phyloP scores from a whole-genome alignment of 495 filamentous ascomycete genomes.

The Cercophora newfieldiana region DNA sequence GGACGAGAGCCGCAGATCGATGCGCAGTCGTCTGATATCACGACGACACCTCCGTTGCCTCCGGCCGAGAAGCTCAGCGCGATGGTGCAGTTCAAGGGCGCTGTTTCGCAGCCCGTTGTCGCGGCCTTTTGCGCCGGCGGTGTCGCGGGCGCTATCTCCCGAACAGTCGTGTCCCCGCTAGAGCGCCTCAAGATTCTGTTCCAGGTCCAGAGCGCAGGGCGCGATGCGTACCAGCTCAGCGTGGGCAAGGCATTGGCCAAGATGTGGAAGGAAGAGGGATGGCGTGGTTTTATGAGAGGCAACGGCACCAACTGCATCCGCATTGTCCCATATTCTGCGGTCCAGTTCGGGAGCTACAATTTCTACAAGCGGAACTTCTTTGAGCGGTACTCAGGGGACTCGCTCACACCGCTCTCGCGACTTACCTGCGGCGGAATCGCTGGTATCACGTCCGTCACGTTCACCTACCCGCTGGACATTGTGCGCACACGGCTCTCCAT shows the following conservation, averaged over 20 bases:
- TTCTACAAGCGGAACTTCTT: conserved; percentile 90
- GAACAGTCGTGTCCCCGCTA: conserved; percentile 93
- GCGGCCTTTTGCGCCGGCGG: conserved; percentile 96
- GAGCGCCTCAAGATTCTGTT: conserved; percentile 97
- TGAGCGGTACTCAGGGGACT: conserved; percentile 67
- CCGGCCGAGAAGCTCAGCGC: conserved; percentile 19
- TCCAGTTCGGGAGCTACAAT: conserved; percentile 97
- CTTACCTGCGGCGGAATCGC: conserved; percentile 84
- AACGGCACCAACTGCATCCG: conserved; percentile 98
- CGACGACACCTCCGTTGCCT: conserved; percentile 13
- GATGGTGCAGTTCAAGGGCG: conserved; percentile 40
- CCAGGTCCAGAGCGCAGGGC: conserved; percentile 89
- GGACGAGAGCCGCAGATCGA: background rate
- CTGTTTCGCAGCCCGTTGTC: conserved; percentile 72
- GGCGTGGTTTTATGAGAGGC: conserved; percentile 92
- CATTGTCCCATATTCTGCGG: conserved; percentile 95
- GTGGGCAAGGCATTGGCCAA: conserved; percentile 85
- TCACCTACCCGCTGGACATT: conserved; percentile 85
- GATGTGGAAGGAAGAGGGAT: conserved; percentile 96
- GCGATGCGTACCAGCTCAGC: conserved; percentile 86
- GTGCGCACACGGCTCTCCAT: conserved; percentile 94
- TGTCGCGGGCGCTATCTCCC: conserved; percentile 92
- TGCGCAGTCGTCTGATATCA: background rate
- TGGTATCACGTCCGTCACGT: conserved; percentile 87
- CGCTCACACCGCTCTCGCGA: conserved; percentile 66